These are phyloP conservation scores for Solanum chacoense DNA, from an alignment of 305 asterid species.

Conservation along the genomic window DNA sequence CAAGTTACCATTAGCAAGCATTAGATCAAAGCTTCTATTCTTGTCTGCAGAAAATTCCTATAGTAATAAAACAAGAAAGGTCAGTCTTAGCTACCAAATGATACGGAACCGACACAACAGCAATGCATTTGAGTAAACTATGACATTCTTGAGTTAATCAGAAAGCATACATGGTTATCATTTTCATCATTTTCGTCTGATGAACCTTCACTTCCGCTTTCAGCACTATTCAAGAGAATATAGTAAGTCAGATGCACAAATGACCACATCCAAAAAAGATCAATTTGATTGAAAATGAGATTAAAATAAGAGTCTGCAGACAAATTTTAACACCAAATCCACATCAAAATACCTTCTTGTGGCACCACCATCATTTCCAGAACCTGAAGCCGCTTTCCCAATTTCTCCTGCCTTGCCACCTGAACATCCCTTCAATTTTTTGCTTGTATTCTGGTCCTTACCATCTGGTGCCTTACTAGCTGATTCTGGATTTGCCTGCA, in stretches of 20 bases:
- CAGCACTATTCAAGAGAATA: conserved; percentile 53
- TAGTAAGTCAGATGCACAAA: neutral
- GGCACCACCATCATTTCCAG: conserved; percentile 83
- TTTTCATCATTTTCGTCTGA: conserved; percentile 81
- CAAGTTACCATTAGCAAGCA: conserved; percentile 88
- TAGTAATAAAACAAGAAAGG: conserved; percentile 1
- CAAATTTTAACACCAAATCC: neutral
- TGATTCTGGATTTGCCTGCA: conserved; percentile 45
- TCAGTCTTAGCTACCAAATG: neutral
- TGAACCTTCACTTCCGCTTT: conserved; percentile 88
- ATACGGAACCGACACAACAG: neutral
- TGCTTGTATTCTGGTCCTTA: conserved; percentile 44
- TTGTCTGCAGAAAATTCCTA: conserved; percentile 60
- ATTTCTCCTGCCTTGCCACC: conserved; percentile 51
- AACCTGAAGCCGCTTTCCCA: conserved; percentile 70
- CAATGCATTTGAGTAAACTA: neutral
- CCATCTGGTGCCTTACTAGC: conserved; percentile 51
- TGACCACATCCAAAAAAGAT: neutral
- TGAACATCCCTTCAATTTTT: conserved; percentile 46
- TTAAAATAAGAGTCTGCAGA: neutral
- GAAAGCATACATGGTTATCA: conserved; percentile 38
- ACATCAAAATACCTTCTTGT: conserved; percentile 54
- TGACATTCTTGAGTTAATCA: neutral
- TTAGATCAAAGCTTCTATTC: conserved; percentile 86
- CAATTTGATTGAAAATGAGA: neutral